Conservation (phyloP, 164 flowering plant species). For the Umbilicus rupestris region DNA sequence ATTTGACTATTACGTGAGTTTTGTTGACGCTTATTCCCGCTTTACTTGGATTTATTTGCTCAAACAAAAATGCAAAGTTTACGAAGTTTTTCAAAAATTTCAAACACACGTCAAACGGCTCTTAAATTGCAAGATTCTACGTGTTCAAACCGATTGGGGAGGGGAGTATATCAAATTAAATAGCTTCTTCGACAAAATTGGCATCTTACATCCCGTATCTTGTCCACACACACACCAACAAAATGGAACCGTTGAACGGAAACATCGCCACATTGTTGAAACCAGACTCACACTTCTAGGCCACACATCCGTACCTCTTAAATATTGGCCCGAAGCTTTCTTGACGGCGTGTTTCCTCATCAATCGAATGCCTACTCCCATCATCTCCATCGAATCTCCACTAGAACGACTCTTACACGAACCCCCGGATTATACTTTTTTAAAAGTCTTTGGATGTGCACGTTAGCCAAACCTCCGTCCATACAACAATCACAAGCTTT, state of each 20-base stretch:
- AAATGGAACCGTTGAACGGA: background rate
- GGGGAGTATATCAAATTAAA: background rate
- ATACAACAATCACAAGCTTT: conserved; percentile 6
- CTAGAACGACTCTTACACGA: background rate
- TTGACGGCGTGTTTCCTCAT: conserved; percentile 1
- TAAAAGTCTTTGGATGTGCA: too few relatives aligned
- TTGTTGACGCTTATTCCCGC: background rate
- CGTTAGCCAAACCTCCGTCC: too few relatives aligned
- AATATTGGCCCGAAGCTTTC: conserved; percentile 3
- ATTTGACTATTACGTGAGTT: background rate
- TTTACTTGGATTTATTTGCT: background rate
- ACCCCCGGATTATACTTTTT: background rate
- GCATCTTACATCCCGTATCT: background rate
- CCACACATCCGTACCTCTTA: background rate
- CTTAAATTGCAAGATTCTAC: background rate
- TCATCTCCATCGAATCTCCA: background rate
- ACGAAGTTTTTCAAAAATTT: background rate
- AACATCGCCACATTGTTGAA: conserved; percentile 9
- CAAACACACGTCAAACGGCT: conserved; percentile 3
- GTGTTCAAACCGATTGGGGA: background rate
- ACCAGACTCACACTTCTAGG: conserved; percentile 9
- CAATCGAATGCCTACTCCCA: background rate
- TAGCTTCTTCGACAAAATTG: background rate
- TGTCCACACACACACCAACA: conserved; percentile 14
- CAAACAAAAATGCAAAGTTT: background rate